These are phyloP conservation scores for Hypomontagnella submonticulosa DNA, from an alignment of 495 filamentous ascomycete genomes.

Conservation along the genomic window DNA sequence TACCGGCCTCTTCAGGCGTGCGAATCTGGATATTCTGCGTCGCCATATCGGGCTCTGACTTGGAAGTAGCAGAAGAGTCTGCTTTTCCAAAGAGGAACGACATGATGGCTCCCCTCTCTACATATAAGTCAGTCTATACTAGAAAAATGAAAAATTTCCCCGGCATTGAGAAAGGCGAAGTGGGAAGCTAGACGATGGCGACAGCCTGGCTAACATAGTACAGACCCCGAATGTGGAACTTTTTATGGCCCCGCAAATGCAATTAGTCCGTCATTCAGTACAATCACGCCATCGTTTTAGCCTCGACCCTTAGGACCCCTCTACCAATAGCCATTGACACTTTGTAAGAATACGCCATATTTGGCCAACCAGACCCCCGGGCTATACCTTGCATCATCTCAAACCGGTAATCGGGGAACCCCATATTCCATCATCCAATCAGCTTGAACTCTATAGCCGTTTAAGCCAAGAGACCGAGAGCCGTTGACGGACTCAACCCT, in stretches of 20 bases:
- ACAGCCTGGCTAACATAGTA: slow-evolving; percentile 35
- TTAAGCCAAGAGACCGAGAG: slow-evolving; percentile 28
- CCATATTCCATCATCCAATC: slow-evolving; percentile 38
- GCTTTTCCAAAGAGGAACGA: slow-evolving; percentile 50
- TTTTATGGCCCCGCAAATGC: slow-evolving; percentile 41
- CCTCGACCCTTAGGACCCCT: slow-evolving; percentile 22
- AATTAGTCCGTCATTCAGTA: slow-evolving; percentile 42
- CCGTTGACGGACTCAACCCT: slow-evolving; percentile 15
- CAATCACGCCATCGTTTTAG: slow-evolving; percentile 50
- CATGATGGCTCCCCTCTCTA: slow-evolving; percentile 45
- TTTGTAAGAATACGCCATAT: slow-evolving; percentile 49
- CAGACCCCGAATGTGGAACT: slow-evolving; percentile 41
- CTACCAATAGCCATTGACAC: slow-evolving; percentile 43
- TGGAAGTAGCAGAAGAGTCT: slow-evolving; percentile 46
- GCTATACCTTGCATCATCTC: slow-evolving; percentile 43
- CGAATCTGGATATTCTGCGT: slow-evolving; percentile 47
- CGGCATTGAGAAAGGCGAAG: slow-evolving; percentile 38
- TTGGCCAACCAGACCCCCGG: slow-evolving; percentile 41
- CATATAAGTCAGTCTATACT: slow-evolving; percentile 21
- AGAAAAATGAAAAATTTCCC: slow-evolving; percentile 32
- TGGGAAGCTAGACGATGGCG: slow-evolving; percentile 38
- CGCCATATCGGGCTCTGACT: slow-evolving; percentile 46
- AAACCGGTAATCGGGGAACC: slow-evolving; percentile 43
- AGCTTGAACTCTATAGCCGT: slow-evolving; percentile 24
- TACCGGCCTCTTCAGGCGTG: slow-evolving; percentile 50